These are phyloP conservation scores for Lentinula lateritia DNA, from an alignment of 768 basidiomycete genomes.

Conservation along the genomic window DNA sequence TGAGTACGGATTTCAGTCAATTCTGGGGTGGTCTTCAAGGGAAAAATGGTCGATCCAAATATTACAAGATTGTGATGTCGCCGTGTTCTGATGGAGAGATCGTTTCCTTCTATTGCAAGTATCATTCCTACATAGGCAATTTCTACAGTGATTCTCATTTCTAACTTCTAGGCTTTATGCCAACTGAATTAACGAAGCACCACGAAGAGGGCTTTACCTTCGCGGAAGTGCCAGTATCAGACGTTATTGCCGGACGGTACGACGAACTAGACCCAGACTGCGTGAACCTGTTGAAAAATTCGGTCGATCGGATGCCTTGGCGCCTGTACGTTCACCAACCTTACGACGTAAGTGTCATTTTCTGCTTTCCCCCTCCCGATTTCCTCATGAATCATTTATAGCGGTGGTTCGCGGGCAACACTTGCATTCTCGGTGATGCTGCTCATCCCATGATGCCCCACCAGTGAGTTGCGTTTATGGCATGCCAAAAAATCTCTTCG, in stretches of 20 bases:
- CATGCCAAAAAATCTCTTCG: no score
- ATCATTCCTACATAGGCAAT: background rate
- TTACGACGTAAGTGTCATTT: conserved; percentile 15
- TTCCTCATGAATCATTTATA: background rate
- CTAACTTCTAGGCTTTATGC: conserved; percentile 22
- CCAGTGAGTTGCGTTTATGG: conserved; percentile 6
- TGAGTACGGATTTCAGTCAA: conserved; percentile 13
- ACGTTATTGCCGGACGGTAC: conserved; percentile 22
- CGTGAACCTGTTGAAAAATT: conserved; percentile 13
- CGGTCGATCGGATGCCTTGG: conserved; percentile 27
- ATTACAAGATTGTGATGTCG: conserved; percentile 29
- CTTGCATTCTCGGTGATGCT: conserved; percentile 22
- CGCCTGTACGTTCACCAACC: conserved; percentile 27
- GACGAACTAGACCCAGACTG: conserved; percentile 26
- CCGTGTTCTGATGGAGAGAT: conserved; percentile 24
- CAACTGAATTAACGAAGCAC: conserved; percentile 26
- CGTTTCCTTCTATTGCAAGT: conserved; percentile 24
- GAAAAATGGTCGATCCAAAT: conserved; percentile 23
- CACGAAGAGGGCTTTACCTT: conserved; percentile 26
- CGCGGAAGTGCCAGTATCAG: conserved; percentile 23
- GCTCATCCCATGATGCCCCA: conserved; percentile 19
- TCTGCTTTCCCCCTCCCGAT: background rate
- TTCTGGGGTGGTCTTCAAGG: conserved; percentile 24
- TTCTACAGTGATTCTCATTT: background rate
- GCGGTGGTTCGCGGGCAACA: conserved; percentile 22